Percentiles rank a stretch among this genome's conserved stretches.
phyloP scores from a whole-genome alignment of 345 rosid genomes.

The Firmiana major region DNA sequence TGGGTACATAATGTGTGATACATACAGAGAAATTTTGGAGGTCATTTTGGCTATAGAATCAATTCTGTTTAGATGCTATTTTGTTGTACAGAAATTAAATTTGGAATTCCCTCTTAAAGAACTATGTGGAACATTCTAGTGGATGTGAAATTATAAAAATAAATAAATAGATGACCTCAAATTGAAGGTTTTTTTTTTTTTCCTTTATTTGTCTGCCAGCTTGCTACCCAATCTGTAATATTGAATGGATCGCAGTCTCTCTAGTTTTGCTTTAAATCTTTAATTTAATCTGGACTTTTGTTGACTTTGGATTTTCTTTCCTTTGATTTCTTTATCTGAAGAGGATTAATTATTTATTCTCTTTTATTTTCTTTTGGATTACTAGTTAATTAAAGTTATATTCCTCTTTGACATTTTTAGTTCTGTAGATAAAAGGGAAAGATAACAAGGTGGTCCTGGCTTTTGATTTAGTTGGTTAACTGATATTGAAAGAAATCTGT shows the following conservation, averaged over 20 bases:
- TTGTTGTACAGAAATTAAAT: no score
- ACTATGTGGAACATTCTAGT: not conserved
- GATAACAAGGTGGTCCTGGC: not conserved
- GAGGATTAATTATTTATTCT: not conserved
- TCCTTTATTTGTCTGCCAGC: not conserved
- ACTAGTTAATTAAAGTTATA: not conserved
- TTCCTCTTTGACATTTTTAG: not conserved
- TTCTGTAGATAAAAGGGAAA: not conserved
- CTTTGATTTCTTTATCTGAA: not conserved
- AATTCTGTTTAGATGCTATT: no score
- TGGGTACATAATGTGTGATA: not conserved
- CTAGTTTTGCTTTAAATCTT: not conserved
- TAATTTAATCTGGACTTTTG: not conserved
- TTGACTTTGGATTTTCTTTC: not conserved
- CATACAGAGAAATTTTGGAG: no score
- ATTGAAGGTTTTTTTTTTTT: not conserved
- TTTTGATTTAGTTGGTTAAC: conserved; percentile 1
- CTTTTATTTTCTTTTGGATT: not conserved
- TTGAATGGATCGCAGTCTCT: not conserved
- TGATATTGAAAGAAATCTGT: not conserved
- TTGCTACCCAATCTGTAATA: not conserved
- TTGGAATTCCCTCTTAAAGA: no score
- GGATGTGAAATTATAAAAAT: not conserved
- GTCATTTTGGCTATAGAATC: no score
- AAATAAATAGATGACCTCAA: not conserved